These are phyloP conservation scores for Chionographis japonica DNA, from an alignment of 106 monocot genomes.

Conservation along the genomic window DNA sequence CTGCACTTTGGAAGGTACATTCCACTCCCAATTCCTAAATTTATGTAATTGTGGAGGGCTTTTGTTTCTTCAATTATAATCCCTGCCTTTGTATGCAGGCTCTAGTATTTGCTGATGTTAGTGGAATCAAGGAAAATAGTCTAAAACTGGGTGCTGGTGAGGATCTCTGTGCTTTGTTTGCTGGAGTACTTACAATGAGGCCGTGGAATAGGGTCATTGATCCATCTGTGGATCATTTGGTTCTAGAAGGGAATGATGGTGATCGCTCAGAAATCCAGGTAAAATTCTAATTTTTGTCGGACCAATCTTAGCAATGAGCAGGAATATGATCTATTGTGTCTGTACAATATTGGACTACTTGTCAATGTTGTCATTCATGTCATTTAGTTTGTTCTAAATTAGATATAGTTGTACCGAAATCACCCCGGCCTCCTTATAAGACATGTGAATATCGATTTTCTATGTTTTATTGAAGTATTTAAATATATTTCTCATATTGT, in stretches of 20 bases:
- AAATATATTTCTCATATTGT: no score
- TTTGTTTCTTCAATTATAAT: not conserved
- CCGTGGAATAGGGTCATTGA: constrained; percentile 91
- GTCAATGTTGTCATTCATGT: not conserved
- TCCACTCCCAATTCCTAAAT: not conserved
- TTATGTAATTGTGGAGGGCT: not conserved
- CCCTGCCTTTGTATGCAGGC: constrained; percentile 36
- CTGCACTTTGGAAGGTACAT: constrained; percentile 89
- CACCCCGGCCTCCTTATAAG: not conserved
- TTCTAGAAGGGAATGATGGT: constrained; percentile 46
- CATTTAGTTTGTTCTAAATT: no score
- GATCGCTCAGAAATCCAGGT: constrained; percentile 90
- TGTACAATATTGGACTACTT: not conserved
- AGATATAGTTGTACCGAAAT: not conserved
- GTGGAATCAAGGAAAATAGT: constrained; percentile 85
- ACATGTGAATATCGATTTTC: not conserved
- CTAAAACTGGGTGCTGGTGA: constrained; percentile 90
- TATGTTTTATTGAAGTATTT: no score
- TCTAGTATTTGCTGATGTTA: constrained; percentile 82
- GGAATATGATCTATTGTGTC: no score
- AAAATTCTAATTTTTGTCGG: not conserved
- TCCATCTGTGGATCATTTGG: constrained; percentile 85
- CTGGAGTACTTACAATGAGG: constrained; percentile 88
- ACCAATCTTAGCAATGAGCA: not conserved
- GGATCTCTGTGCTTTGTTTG: constrained; percentile 88